These are phyloP conservation scores for Tylopilus felleus DNA, from an alignment of 768 basidiomycete species.

Conservation along the genomic window DNA sequence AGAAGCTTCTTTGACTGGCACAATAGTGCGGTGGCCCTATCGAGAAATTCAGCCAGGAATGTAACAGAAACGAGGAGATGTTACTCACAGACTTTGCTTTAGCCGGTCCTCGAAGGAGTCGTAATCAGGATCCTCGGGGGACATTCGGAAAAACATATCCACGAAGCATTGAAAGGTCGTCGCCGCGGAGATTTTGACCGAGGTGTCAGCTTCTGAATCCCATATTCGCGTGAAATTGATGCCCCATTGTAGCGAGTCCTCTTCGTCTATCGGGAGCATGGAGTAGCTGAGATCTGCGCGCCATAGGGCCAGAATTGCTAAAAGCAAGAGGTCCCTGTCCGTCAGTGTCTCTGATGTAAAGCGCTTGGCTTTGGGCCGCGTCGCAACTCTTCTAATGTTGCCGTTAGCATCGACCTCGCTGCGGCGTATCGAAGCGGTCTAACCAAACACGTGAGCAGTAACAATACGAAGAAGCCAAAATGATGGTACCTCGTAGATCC, in stretches of 20 bases:
- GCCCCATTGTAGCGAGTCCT: slow-evolving; percentile 47
- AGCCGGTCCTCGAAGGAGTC: slow-evolving; percentile 42
- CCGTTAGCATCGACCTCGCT: slow-evolving; percentile 61
- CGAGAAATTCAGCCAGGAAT: not conserved
- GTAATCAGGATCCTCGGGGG: slow-evolving; percentile 38
- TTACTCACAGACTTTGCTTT: slow-evolving; percentile 43
- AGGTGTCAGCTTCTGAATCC: slow-evolving; percentile 59
- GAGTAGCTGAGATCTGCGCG: slow-evolving; percentile 55
- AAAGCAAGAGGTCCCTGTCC: slow-evolving; percentile 67
- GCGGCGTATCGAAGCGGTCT: slow-evolving; percentile 52
- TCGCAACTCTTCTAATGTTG: slow-evolving; percentile 47
- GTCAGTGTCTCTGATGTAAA: slow-evolving; percentile 55
- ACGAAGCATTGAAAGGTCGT: slow-evolving; percentile 46
- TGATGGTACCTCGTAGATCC: slow-evolving; percentile 52
- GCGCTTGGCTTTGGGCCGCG: slow-evolving; percentile 60
- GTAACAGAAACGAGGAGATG: slow-evolving; percentile 11
- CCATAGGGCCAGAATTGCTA: slow-evolving; percentile 71
- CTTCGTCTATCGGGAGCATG: slow-evolving; percentile 40
- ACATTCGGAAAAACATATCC: slow-evolving; percentile 42
- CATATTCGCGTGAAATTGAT: slow-evolving; percentile 50
- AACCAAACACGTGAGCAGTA: slow-evolving; percentile 10
- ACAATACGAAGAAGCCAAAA: slow-evolving; percentile 3
- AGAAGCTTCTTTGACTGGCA: slow-evolving; percentile 58
- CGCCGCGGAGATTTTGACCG: slow-evolving; percentile 61
- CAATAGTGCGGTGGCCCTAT: slow-evolving; percentile 30